Percentiles rank a stretch among this genome's conserved stretches.
Conservation (phyloP, 2,329 filamentous ascomycete species). For the Fusarium citri region DNA sequence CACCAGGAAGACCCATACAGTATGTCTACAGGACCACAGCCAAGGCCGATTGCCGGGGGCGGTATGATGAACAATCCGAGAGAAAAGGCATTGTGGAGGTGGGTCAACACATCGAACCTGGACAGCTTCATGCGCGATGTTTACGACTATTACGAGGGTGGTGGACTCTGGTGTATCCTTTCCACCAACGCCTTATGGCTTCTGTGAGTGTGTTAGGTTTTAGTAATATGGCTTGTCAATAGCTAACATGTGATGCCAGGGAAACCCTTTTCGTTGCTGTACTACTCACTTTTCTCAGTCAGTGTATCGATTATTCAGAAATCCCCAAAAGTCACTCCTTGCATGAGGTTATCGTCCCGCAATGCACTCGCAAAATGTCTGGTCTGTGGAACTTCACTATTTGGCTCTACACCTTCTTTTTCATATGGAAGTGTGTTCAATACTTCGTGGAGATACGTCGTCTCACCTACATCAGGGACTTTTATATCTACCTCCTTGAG, state of each 20-base stretch:
- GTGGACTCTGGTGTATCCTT: conserved; percentile 87
- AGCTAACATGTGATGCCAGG: conserved; percentile 53
- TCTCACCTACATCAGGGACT: conserved; percentile 82
- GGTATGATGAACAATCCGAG: conserved; percentile 55
- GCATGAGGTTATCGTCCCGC: conserved; percentile 69
- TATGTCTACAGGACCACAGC: conserved; percentile 32
- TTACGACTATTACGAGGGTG: conserved; percentile 86
- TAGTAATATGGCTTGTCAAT: background rate
- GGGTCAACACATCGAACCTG: conserved; percentile 90
- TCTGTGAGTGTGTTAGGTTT: conserved; percentile 64
- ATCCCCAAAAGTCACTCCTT: conserved; percentile 73
- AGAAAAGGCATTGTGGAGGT: conserved; percentile 89
- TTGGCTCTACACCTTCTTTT: conserved; percentile 88
- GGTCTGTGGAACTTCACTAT: conserved; percentile 80
- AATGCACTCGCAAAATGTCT: conserved; percentile 82
- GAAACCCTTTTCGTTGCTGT: conserved; percentile 85
- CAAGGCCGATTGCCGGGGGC: conserved; percentile 47
- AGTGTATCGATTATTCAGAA: conserved; percentile 85
- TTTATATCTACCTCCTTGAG: conserved; percentile 83
- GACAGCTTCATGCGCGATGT: conserved; percentile 88
- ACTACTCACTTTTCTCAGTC: conserved; percentile 84
- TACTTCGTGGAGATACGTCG: conserved; percentile 79
- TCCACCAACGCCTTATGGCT: conserved; percentile 78
- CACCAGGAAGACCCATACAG: conserved; percentile 54
- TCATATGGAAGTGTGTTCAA: conserved; percentile 82